These are phyloP conservation scores for Bodo saltans DNA, from an alignment of 78 protist species.

Conservation along the genomic window DNA sequence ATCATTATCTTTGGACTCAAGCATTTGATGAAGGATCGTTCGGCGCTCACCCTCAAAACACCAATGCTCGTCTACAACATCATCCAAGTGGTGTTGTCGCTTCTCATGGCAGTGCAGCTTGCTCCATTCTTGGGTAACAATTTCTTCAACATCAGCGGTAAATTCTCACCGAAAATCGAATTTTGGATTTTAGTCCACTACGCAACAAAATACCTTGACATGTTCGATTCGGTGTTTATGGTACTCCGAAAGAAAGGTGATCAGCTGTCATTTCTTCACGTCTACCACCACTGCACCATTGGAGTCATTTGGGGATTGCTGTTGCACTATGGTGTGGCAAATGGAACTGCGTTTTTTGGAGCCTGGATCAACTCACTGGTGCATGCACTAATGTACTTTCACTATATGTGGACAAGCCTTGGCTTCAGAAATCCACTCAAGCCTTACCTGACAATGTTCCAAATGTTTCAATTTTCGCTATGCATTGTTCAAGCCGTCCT, in stretches of 20 bases:
- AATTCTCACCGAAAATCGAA: slow-evolving; percentile 6
- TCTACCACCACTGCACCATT: slow-evolving; percentile 49
- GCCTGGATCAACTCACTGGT: slow-evolving; percentile 31
- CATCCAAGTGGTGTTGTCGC: slow-evolving; percentile 6
- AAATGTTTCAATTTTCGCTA: slow-evolving; percentile 25
- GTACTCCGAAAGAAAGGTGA: slow-evolving; percentile 30
- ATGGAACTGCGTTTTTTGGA: background rate
- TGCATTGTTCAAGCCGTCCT: slow-evolving; percentile 24
- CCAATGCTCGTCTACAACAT: slow-evolving; percentile 20
- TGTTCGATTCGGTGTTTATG: slow-evolving; percentile 46
- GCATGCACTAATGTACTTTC: slow-evolving; percentile 47
- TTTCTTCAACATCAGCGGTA: background rate
- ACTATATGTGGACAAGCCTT: slow-evolving; percentile 32
- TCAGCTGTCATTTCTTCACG: slow-evolving; percentile 48
- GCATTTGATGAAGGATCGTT: background rate
- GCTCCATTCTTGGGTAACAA: background rate
- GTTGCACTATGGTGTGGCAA: background rate
- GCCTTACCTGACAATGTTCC: slow-evolving; percentile 29
- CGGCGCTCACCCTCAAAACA: background rate
- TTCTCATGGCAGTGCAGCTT: background rate
- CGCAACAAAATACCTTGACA: slow-evolving; percentile 36
- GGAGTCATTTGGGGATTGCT: background rate
- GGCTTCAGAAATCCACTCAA: slow-evolving; percentile 9
- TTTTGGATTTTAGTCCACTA: slow-evolving; percentile 45
- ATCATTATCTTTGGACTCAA: background rate